Conservation (phyloP, 352 stramenopile species). For the Phytophthora parvispora region DNA sequence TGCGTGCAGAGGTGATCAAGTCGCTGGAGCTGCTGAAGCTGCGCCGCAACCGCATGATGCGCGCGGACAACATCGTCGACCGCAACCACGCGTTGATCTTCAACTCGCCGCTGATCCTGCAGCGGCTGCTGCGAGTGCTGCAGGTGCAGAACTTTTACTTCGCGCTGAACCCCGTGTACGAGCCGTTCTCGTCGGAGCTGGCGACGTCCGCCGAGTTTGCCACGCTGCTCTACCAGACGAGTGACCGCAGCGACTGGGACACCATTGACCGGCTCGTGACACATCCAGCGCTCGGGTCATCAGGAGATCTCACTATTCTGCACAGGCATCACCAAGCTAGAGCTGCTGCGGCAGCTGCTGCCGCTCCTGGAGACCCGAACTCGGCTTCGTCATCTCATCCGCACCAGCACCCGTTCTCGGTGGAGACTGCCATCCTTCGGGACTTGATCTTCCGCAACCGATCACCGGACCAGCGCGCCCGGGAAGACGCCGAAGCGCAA, state of each 20-base stretch:
- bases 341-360: constrained; percentile 18
- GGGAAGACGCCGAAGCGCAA: constrained; percentile 78
- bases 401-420: constrained; percentile 57
- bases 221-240: constrained; percentile 81
- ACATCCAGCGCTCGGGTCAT: constrained; percentile 52
- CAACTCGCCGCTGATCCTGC: constrained; percentile 78
- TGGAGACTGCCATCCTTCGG: constrained; percentile 76
- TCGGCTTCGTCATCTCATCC: constrained; percentile 28
- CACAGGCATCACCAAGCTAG: constrained; percentile 43
- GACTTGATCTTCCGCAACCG: constrained; percentile 81
- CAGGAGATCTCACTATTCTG: constrained; percentile 66
- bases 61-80: constrained; percentile 90
- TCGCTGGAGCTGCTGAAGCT: constrained; percentile 94
- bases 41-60: constrained; percentile 80
- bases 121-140: constrained; percentile 76
- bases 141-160: constrained; percentile 92
- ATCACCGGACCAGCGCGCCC: constrained; percentile 54
- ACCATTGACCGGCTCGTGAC: constrained; percentile 71
- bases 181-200: constrained; percentile 85
- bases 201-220: constrained; percentile 86
- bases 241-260: constrained; percentile 82
- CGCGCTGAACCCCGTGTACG: constrained; percentile 82
- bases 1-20: constrained; percentile 94
- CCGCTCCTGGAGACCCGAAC: constrained; percentile 8
- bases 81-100: constrained; percentile 96